These are phyloP conservation scores for Rugosomyces carneus DNA, from an alignment of 1,284 basidiomycete genomes.

Conservation along the genomic window DNA sequence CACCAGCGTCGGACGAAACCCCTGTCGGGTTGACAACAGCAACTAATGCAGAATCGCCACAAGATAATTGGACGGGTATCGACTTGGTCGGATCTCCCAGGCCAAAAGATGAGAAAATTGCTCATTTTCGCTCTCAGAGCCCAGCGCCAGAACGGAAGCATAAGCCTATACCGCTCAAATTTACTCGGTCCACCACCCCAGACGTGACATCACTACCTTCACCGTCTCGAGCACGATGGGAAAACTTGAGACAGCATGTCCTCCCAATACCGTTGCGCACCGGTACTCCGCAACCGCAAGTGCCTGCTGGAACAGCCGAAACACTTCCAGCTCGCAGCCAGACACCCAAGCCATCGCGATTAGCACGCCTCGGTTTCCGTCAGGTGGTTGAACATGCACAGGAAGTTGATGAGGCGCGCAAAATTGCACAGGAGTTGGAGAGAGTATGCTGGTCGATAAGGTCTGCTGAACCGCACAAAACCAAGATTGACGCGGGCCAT, in stretches of 20 bases:
- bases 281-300: slow-evolving; percentile 14
- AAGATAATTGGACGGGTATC: slow-evolving; percentile 16
- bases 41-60: slow-evolving; percentile 1
- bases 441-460: slow-evolving; percentile 45
- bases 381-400: slow-evolving; percentile 57
- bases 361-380: slow-evolving; percentile 49
- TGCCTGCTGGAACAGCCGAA: slow-evolving; percentile 19
- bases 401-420: slow-evolving; percentile 39
- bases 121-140: slow-evolving; percentile 9
- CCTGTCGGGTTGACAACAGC: background rate
- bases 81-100: slow-evolving; percentile 12
- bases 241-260: slow-evolving; percentile 47
- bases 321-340: slow-evolving; percentile 20
- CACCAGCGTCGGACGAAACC: background rate
- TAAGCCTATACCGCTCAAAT: slow-evolving; percentile 18
- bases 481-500: slow-evolving; percentile 21
- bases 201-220: slow-evolving; percentile 26
- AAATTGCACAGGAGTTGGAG: slow-evolving; percentile 45
- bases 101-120: slow-evolving; percentile 1
- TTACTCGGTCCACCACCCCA: slow-evolving; percentile 9
- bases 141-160: slow-evolving; percentile 11
- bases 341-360: slow-evolving; percentile 49
- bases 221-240: slow-evolving; percentile 44
- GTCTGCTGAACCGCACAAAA: slow-evolving; percentile 26
- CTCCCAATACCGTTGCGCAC: slow-evolving; percentile 26